Percentiles rank a stretch among this genome's conserved stretches.
phyloP scores from a whole-genome alignment of 139 green algal species.

The Coelastrella sp. region DNA sequence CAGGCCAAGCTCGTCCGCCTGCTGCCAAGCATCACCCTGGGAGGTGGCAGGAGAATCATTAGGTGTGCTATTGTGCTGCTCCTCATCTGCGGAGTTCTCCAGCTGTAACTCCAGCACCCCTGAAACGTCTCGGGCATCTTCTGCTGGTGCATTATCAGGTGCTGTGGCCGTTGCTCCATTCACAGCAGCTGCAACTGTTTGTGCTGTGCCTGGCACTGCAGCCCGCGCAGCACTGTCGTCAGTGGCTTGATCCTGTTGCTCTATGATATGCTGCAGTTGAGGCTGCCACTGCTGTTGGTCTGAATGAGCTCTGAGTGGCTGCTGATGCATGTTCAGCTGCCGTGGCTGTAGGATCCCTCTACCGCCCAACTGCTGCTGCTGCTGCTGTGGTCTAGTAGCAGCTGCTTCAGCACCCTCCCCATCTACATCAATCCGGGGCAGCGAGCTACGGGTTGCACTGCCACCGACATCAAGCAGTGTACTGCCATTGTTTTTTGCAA shows the following conservation, averaged over 20 bases:
- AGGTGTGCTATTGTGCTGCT: background rate
- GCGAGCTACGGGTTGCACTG: conserved; percentile 25
- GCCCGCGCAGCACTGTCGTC: background rate
- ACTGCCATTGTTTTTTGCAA: background rate
- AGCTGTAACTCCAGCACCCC: conserved; percentile 12
- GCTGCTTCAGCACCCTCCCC: background rate
- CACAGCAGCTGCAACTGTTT: background rate
- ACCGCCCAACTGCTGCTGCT: conserved; percentile 8
- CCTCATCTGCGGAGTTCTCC: background rate
- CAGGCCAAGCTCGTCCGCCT: background rate
- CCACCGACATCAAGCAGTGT: background rate
- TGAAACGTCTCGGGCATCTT: background rate
- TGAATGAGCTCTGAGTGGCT: background rate
- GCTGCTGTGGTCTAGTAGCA: conserved; percentile 7
- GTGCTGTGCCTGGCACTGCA: background rate
- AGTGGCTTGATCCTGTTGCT: background rate
- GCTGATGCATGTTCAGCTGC: conserved; percentile 31
- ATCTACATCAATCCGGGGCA: background rate
- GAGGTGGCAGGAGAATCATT: background rate
- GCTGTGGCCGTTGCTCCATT: background rate
- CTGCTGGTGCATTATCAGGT: background rate
- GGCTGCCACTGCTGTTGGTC: conserved; percentile 27
- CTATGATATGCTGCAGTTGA: conserved; percentile 23
- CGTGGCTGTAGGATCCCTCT: conserved; percentile 23
- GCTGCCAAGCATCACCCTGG: background rate